Base-by-base conservation (phyloP, 202 grass and related monocot species). In the Carex sylvatica region DNA sequence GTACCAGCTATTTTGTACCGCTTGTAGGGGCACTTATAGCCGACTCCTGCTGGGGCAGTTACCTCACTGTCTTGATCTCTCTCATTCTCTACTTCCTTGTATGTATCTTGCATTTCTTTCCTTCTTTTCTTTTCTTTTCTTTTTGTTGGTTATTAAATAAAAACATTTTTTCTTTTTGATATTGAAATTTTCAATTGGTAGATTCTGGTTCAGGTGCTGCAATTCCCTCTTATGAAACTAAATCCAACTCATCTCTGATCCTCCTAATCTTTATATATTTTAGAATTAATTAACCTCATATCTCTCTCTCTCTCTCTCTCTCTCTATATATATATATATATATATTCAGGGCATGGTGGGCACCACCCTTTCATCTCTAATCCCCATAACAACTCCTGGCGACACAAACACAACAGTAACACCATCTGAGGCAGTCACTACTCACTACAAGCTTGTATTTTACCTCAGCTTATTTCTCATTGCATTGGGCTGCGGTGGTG, bases 11-110 rank as follows among this genome's bases (percentile, higher is more conserved):
- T 88, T 88, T 97, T 79, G 92, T 88, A 18, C 92, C 94, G 36
- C 65, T 97, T 33, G 36, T 97, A 80, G 90, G 92, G 79, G 94
- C 88, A 2, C 18, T 85, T 53, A 58, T 97, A 65, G 92, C 94
- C 9, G 94, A 97, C 58, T 78, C 90, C 31, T 91, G 81, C 79
- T 94, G 79, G 90, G 94, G 94, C 14, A 91, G 92, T 85, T 94
- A 92, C 82, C 92, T 83, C 80, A 94, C 90, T 26, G 65, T 92
- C 4, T 36, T 89, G 44, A 86, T 97, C 61, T 91, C 94, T 66
- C 79, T 91, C 60, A 79, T 85, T 73, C 46, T 97, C 44, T 97
- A 97, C 82, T 84, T 94, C 58, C 35, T 94, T 83, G 94, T 97
- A 92, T 86, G 85, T 82, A 40, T 40, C 36, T 40, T 70, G 58